Evolutionary conservation across 495 filamentous ascomycete genomes (phyloP), one percentile per base, ranked within the genome.

Genomic region (Penicillium longicatenatum): DNA sequence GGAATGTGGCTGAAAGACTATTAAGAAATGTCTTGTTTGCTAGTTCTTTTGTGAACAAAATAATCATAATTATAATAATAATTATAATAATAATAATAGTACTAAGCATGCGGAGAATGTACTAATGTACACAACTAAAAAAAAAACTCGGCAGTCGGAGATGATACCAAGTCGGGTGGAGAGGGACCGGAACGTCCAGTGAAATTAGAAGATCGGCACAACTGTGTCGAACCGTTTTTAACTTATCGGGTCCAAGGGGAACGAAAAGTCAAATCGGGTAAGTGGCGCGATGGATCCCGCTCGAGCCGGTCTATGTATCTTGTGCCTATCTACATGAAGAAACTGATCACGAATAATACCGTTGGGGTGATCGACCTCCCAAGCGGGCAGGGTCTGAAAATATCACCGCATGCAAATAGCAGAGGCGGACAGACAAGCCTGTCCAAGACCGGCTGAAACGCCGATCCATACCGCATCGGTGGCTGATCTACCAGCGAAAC

Each of bases 401-500:
- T 45, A 16, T 20, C 19, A 24, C 33, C 49, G 57, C 21, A 47
- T 50, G 48, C 52, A 57, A 52, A 51, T n/a, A 12, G 26, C 1
- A 51, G 12, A 53, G 17, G 20, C 45, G 54, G 50, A 51, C 41
- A 50, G 52, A 53, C 55, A 46, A 47, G 54, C 50, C 43, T 48
- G 22, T 54, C 43, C 33, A 55, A 44, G 51, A 47, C 62, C 43
- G 39, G 47, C 17, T 24, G 30, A n/a, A 30, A 14, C 30, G 59
- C 4, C 46, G 63, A 66, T 66, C 63, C 20, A 42, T 62, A 24
- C 57, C 33, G 16, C 14, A 53, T 55, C 29, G 11, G 47, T 50
- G 47, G 51, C 24, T 33, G 62, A 65, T 65, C 62, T 51, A 55
- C 62, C 22, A 56, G 19, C 19, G 49, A 57, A 62, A 59, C 59